Evolutionary conservation across 306 rosid genomes (phyloP).

Genomic region (Quercus aquifolioides): DNA sequence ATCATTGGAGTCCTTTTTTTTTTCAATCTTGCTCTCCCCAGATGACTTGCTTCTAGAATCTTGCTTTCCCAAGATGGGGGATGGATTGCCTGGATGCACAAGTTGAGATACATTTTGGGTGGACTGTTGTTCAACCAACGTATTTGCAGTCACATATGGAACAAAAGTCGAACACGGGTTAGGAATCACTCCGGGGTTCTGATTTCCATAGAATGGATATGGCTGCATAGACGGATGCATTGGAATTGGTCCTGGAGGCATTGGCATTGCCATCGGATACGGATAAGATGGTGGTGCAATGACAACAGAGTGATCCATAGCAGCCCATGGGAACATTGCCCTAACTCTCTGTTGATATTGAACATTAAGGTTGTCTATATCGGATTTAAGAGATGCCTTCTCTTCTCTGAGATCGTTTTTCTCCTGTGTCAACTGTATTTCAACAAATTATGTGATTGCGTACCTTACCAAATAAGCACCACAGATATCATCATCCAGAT

Average conservation of each 20-base stretch:
- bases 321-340: constrained; percentile 75
- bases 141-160: constrained; percentile 60
- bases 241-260: constrained; percentile 78
- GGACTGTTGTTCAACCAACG: constrained; percentile 66
- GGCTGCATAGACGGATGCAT: constrained; percentile 77
- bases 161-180: constrained; percentile 65
- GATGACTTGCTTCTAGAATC: constrained; percentile 51
- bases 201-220: constrained; percentile 69
- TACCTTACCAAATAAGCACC: constrained; percentile 4
- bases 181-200: constrained; percentile 56
- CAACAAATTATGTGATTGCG: constrained; percentile 12
- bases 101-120: constrained; percentile 45
- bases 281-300: constrained; percentile 65
- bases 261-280: constrained; percentile 62
- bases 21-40: constrained; percentile 52
- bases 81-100: constrained; percentile 45
- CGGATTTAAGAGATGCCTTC: constrained; percentile 66
- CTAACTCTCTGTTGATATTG: constrained; percentile 80
- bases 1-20: constrained; percentile 47
- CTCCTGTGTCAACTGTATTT: constrained; percentile 67
- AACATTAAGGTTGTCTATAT: constrained; percentile 62
- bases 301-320: constrained; percentile 66
- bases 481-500: background rate
- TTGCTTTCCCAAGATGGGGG: constrained; percentile 46
- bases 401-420: constrained; percentile 93